Conservation (phyloP, 2,329 filamentous ascomycete genomes). For the Penicillium polonicum region DNA sequence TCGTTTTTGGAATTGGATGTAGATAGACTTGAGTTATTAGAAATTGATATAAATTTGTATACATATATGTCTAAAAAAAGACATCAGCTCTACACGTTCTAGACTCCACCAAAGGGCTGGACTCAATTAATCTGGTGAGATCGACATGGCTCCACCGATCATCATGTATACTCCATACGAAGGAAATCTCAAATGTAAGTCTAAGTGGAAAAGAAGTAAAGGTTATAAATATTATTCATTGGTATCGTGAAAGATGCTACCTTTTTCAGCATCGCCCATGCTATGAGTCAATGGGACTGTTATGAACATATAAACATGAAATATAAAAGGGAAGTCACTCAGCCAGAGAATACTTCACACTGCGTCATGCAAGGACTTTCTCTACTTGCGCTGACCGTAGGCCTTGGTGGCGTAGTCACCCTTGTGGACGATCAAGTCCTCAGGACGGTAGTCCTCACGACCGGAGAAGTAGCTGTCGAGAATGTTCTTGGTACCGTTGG, state of each 20-base stretch:
- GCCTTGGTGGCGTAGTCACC: conserved; percentile 95
- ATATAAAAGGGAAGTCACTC: neutral
- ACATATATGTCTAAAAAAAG: neutral
- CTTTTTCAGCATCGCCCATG: conserved; percentile 15
- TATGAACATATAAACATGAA: conserved; percentile 17
- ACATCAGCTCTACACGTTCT: neutral
- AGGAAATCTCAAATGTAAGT: neutral
- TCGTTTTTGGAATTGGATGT: neutral
- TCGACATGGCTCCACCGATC: conserved; percentile 6
- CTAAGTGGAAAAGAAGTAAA: neutral
- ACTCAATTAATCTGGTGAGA: neutral
- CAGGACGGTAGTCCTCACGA: conserved; percentile 78
- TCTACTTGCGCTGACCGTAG: conserved; percentile 69
- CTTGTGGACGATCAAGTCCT: conserved; percentile 86
- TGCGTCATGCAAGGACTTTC: neutral
- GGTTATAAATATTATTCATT: conserved; percentile 22
- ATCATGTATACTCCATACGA: neutral
- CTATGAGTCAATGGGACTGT: conserved; percentile 1
- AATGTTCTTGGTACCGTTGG: conserved; percentile 83
- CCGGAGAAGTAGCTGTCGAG: conserved; percentile 87
- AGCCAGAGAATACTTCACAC: neutral
- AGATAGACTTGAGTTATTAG: neutral
- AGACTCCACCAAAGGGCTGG: neutral
- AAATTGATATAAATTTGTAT: neutral
- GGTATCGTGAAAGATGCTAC: conserved; percentile 25